Conservation (phyloP, 2,329 filamentous ascomycete genomes). For the Rosellinia necatrix region DNA sequence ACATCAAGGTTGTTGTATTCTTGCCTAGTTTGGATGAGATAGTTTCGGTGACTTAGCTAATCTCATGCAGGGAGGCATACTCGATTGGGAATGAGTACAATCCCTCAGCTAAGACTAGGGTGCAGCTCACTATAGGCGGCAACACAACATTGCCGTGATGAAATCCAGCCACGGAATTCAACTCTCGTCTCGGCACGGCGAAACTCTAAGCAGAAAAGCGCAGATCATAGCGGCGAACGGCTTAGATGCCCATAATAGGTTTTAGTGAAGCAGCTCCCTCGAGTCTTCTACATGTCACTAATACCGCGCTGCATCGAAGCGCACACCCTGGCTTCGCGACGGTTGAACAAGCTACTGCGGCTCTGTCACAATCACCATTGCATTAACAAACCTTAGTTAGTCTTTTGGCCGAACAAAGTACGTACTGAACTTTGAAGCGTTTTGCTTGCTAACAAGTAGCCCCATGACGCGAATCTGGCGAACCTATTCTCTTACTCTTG, state of each 20-base stretch:
- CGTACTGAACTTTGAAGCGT: slow-evolving; percentile 5
- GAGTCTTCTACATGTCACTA: slow-evolving; percentile 13
- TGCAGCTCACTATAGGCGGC: slow-evolving; percentile 3
- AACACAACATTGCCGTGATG: slow-evolving; percentile 15
- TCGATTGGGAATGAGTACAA: slow-evolving; percentile 19
- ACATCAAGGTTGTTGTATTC: slow-evolving; percentile 5
- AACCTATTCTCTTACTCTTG: background rate
- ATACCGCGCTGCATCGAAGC: slow-evolving; percentile 2
- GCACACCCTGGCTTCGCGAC: slow-evolving; percentile 9
- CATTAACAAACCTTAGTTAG: slow-evolving; percentile 18
- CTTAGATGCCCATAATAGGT: background rate
- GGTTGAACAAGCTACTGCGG: slow-evolving; percentile 27
- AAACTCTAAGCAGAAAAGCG: background rate
- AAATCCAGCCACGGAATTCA: background rate
- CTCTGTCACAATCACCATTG: slow-evolving; percentile 26
- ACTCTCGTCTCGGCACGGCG: slow-evolving; percentile 1
- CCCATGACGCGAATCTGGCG: slow-evolving; percentile 6
- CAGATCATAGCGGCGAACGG: background rate
- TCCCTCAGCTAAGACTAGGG: slow-evolving; percentile 18
- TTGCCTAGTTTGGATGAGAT: slow-evolving; percentile 11
- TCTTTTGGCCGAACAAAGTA: slow-evolving; percentile 18
- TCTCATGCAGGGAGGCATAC: slow-evolving; percentile 12
- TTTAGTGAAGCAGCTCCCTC: background rate
- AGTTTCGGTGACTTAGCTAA: slow-evolving; percentile 21
- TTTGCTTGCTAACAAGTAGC: slow-evolving; percentile 3